Evolutionary conservation across 2,329 filamentous ascomycete species (phyloP).

Genomic region (Clonostachys solani): DNA sequence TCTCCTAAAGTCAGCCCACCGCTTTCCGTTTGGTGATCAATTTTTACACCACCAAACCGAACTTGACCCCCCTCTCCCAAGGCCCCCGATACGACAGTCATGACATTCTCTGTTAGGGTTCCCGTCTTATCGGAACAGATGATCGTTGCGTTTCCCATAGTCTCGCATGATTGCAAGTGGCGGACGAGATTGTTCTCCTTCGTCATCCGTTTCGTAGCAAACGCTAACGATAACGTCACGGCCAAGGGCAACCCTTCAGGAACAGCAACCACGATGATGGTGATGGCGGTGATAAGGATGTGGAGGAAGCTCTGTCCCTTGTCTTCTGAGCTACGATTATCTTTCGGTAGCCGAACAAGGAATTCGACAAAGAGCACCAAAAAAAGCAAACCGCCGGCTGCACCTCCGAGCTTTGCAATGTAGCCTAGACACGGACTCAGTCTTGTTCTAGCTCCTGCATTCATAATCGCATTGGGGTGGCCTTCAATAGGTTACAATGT

Average conservation of each 20-base stretch:
- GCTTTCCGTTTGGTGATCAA: too few species aligned
- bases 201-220: conserved; percentile 61
- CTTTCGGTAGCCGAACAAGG: conserved; percentile 54
- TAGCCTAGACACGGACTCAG: too few species aligned
- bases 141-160: conserved; percentile 64
- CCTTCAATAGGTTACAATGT: too few species aligned
- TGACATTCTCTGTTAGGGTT: conserved; percentile 15
- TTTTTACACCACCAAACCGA: too few species aligned
- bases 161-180: conserved; percentile 60
- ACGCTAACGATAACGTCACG: conserved; percentile 60
- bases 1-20: too few species aligned
- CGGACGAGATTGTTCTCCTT: conserved; percentile 65
- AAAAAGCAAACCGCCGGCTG: conserved; percentile 69
- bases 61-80: conserved; percentile 3
- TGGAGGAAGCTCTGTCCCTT: conserved; percentile 59
- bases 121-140: conserved; percentile 60
- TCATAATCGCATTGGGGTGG: too few species aligned
- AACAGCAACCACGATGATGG: conserved; percentile 63
- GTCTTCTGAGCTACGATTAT: conserved; percentile 39
- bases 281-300: conserved; percentile 63
- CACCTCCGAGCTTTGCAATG: conserved; percentile 43
- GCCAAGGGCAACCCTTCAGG: conserved; percentile 64
- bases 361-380: conserved; percentile 77
- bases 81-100: conserved; percentile 14
- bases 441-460: too few species aligned